Evolutionary conservation across 345 rosid genomes (phyloP).

Genomic region (Gossypium turneri): DNA sequence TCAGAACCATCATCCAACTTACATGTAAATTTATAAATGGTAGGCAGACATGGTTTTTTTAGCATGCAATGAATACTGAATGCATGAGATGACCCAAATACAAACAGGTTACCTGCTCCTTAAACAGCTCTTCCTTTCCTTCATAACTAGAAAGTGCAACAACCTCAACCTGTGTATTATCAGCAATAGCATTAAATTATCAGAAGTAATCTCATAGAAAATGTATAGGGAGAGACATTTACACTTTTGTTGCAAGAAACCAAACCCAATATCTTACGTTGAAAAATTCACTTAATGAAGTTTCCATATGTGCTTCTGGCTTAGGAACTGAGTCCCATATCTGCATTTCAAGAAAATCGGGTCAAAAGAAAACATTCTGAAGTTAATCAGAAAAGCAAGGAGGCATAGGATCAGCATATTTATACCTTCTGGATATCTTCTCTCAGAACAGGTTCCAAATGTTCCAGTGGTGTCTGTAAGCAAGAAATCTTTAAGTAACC

Average conservation of each 20-base stretch:
- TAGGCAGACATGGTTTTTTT: background rate
- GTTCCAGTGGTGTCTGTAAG: conserved; percentile 87
- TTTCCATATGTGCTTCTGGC: conserved; percentile 87
- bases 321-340: conserved; percentile 97
- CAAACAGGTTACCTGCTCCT: conserved; percentile 65
- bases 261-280: conserved; percentile 48
- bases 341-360: conserved; percentile 38
- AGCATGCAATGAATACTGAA: background rate
- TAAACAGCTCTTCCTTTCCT: conserved; percentile 94
- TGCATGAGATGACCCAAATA: conserved; percentile 2
- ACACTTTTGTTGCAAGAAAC: background rate
- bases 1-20: background rate
- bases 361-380: conserved; percentile 11
- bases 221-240: conserved; percentile 6
- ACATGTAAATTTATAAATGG: background rate
- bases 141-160: conserved; percentile 97
- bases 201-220: conserved; percentile 3
- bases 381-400: conserved; percentile 14
- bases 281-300: conserved; percentile 92
- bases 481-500: conserved; percentile 14
- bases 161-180: conserved; percentile 76
- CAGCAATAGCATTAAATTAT: conserved; percentile 10
- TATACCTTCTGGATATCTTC: conserved; percentile 96
- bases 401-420: conserved; percentile 14
- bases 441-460: conserved; percentile 87